Evolutionary conservation across 805 yeast genomes (phyloP), one percentile per base, ranked within the genome.

Genomic region (Cyberlindnera euphorbiiphila): DNA sequence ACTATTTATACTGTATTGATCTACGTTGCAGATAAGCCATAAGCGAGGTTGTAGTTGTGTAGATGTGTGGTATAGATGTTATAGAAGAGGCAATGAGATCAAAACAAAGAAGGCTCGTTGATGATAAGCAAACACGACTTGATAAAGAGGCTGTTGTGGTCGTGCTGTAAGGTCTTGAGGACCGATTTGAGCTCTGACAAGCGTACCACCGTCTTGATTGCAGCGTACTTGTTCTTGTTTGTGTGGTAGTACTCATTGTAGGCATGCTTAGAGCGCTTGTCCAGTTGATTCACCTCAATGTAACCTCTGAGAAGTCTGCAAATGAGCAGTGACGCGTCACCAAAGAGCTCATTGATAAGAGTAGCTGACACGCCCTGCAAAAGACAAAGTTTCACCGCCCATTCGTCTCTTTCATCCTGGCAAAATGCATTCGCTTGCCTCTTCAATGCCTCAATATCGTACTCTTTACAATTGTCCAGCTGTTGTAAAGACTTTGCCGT

Each of bases 81-180:
- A n/a, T n/a, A n/a, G n/a, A n/a, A n/a, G n/a, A n/a, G n/a, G n/a
- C n/a, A n/a, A 16, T 25, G 14, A 5, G 16, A 6, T 15, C 16
- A 25, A 18, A 32, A 24, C 21, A 37, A 29, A 13, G 25, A 33
- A 14, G 37, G 25, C 28, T 38, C 24, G 25, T 36, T 27, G 22
- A 42, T 36, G 9, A 42, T 22, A 6, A 42, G 26, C 20, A 25
- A 26, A 15, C 47, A 44, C 13, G 41, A 29, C 28, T 36, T 43
- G 35, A 39, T 32, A 37, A 43, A 43, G 16, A 42, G 20, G 5
- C 32, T 19, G 13, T 29, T 33, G 8, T 21, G 23, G 13, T 30
- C 21, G 11, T 22, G 24, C 9, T 24, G 37, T n/a, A 24, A 19
- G 4, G 27, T 24, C 18, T 17, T 27, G 23, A 22, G 18, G 12